Evolutionary conservation across 1,284 basidiomycete species (phyloP), one percentile per base, ranked within the genome.

Genomic region (Sphaerobolus stellatus): DNA sequence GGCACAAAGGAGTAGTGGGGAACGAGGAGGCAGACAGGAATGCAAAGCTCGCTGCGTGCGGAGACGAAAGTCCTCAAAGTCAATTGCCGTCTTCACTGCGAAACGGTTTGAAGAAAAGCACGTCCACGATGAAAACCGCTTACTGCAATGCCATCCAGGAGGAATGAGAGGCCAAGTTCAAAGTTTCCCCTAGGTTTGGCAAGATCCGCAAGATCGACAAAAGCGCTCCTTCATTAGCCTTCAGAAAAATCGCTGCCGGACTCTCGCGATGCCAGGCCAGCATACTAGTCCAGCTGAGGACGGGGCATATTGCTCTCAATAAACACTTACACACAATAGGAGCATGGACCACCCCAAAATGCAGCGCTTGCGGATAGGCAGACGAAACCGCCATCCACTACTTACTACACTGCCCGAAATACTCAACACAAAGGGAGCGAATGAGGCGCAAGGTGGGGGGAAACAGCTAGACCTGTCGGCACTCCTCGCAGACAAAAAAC

Each of bases 11-110:
- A 27, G 28, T 64, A 1, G 33, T 31, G 14, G 64, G 64, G 8
- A 65, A 66, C 34, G 59, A 66, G 29, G 31, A 25, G 13, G 64
- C 61, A 7, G 62, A 64, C 29, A 36, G 43, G n/a, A 40, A 57
- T 25, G 62, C 61, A 27, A 62, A 62, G 51, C 20, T 48, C 27
- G 59, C 62, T 24, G 62, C 63, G 20, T 54, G 57, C 44, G 52
- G 60, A 2, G 31, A 22, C 3, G 36, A 38, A 22, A 38, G n/a
- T 22, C n/a, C 7, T 22, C 22, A 3, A 38, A 16, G 5, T 7
- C 3, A 4, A 38, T 38, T n/a, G 36, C n/a, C 3, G 7, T 3
- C 3, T 22, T 38, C 36, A 16, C 36, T 5, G 7, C 7, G 4
- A 38, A 22, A 16, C 3, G 36, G 7, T 38, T 22, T n/a, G 36